Evolutionary conservation across 2,329 filamentous ascomycete genomes (phyloP).

Genomic region (Colletotrichum aenigma): DNA sequence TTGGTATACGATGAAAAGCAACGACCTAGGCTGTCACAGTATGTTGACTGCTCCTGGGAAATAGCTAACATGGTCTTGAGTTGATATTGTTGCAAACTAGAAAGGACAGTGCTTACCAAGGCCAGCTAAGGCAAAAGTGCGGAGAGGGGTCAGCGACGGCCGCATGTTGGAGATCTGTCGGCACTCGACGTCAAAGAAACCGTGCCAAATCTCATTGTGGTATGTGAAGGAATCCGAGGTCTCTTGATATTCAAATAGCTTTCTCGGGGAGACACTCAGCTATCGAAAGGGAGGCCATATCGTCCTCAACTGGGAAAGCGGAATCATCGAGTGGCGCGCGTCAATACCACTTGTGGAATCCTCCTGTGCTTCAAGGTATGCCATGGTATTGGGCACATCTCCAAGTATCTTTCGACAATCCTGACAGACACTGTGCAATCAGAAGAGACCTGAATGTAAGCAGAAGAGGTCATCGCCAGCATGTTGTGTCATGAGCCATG

Average conservation of each 20-base stretch:
- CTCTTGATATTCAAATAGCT: not conserved
- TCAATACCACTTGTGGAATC: not conserved
- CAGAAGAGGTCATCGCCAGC: not conserved
- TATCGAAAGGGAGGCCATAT: not conserved
- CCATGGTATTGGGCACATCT: not conserved
- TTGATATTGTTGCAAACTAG: not conserved
- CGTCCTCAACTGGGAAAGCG: not conserved
- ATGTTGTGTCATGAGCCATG: not conserved
- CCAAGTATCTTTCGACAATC: not conserved
- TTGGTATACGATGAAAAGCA: slow-evolving; percentile 29
- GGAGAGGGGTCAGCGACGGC: not conserved
- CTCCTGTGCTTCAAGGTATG: not conserved
- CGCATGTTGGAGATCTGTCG: slow-evolving; percentile 11
- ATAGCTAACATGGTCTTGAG: not conserved
- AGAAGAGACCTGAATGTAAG: not conserved
- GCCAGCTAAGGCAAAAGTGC: slow-evolving; percentile 8
- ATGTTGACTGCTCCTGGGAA: slow-evolving; percentile 11
- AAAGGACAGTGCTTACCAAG: not conserved
- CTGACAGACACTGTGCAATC: not conserved
- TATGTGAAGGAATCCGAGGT: not conserved
- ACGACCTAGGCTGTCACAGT: slow-evolving; percentile 24
- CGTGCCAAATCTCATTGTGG: not conserved
- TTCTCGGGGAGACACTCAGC: not conserved
- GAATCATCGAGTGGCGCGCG: not conserved
- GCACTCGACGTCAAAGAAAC: not conserved